Base-by-base conservation (phyloP, 495 filamentous ascomycete species). In the Elaphomyces granulatus region DNA sequence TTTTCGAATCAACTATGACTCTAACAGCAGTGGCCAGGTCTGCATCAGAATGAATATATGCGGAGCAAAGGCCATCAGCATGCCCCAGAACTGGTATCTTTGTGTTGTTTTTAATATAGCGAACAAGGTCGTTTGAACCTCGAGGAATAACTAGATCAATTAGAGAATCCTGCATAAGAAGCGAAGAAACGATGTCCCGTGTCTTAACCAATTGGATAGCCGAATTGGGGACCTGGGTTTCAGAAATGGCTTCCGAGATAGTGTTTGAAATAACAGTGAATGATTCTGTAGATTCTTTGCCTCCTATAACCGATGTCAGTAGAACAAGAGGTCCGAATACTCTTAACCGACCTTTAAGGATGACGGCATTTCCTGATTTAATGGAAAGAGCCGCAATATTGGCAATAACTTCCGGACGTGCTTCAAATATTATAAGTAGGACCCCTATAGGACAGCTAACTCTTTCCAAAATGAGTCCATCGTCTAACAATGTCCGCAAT, bases 311-410 rank as follows among this genome's bases (percentile, higher is more conserved):
- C n/a, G 4, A n/a, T 20, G 44, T 23, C 23, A 12, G 23, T 28
- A 6, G 12, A 28, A 28, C 12, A n/a, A 28, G 23, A 50, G 30
- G 45, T 37, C 17, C 26, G 38, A 21, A 17, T 20, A 20, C 2
- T 14, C 12, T 7, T 18, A 23, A 9, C 26, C 8, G 17, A 36
- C 78, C 87, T 72, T 99, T 99, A 34, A 99, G 63, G 44, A 99
- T 96, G 41, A 87, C 90, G 18, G 90, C 81, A 64, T 99, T 99
- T 40, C 86, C 90, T 12, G 90, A 95, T 56, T 99, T 99, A 46
- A 99, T 80, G 8, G 92, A 86, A 26, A 99, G 68, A n/a, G 92
- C 81, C 39, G 88, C 84, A 44, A 99, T 96, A 52, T 99, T 99
- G 32, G 92, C 90, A 56, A 99, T 99, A 41, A 99, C 92, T 56